Evolutionary conservation across 768 basidiomycete species (phyloP), one percentile per base, ranked within the genome.

Genomic region (Calocera viscosa): DNA sequence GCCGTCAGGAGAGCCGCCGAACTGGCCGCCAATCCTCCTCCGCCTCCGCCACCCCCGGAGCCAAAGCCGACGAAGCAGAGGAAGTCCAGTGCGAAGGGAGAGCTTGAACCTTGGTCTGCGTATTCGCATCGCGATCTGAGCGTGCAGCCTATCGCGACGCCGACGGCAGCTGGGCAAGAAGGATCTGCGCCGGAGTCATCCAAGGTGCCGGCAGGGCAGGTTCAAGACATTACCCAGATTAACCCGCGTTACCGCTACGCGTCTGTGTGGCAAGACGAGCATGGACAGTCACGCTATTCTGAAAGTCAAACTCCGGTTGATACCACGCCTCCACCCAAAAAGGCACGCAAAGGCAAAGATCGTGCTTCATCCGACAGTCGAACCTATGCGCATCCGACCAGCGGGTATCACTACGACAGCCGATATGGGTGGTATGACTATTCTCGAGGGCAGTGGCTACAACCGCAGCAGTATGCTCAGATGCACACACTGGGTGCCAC

Each of bases 351-450:
- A 32, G 10, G 26, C 10, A 60, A 60, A 22, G 53, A 60, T 19
- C 53, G 53, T 32, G 30, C 30, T 26, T 28, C 53, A 12, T 60
- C 53, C 30, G 53, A 60, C 10, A 30, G 53, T 19, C 53, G 53
- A 16, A 60, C 11, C 5, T 60, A 26, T 32, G 53, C 43, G 7
- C 43, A 60, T 32, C 24, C 53, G 2, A 60, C 53, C 24, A 60
- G 53, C 53, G 53, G 53, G 8, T 60, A 60, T 60, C 53, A 60
- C 26, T 60, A 60, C 30, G 53, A 60, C 53, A 60, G 53, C 53
- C 53, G 53, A 14, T 60, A 60, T 60, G 53, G 53, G 30, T 60
- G 53, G 53, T 60, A 60, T 22, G 53, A 60, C 30, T 60, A 60
- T 32, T 60, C 53, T 16, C 53, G 53, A 2, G 53, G 53, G 22